A percentile compares a stretch with the other conserved stretches of the same genome.
These are phyloP conservation scores for Pseudocercospora macadamiae DNA, from an alignment of 2,329 filamentous ascomycete genomes.

Conservation along the genomic window DNA sequence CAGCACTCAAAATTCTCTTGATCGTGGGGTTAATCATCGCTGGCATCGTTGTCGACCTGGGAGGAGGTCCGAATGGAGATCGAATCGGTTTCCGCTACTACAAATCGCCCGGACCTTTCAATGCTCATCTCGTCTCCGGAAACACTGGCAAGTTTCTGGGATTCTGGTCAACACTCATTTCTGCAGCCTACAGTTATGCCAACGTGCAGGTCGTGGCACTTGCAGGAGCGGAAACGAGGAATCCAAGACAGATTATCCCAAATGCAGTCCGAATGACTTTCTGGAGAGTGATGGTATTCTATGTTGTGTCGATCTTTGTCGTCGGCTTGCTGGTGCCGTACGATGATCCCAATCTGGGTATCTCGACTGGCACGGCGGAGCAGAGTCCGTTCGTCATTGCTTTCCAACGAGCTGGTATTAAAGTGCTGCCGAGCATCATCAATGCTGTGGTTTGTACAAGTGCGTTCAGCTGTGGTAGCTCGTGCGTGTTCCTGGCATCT, in stretches of 20 bases:
- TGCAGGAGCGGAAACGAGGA: conserved; percentile 34
- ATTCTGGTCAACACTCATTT: conserved; percentile 22
- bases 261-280: conserved; percentile 39
- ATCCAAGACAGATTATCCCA: conserved; percentile 50
- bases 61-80: conserved; percentile 15
- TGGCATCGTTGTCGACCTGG: conserved; percentile 24
- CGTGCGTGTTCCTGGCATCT: conserved; percentile 64
- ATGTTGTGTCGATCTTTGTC: conserved; percentile 36
- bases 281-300: conserved; percentile 39
- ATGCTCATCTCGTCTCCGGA: conserved; percentile 14
- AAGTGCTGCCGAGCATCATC: conserved; percentile 65
- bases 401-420: conserved; percentile 63
- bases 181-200: conserved; percentile 21
- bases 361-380: conserved; percentile 40
- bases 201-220: conserved; percentile 24
- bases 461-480: conserved; percentile 35
- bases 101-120: conserved; percentile 23
- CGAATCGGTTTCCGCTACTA: conserved; percentile 23
- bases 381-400: conserved; percentile 68
- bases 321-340: conserved; percentile 37
- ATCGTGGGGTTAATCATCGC: conserved; percentile 23
- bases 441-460: conserved; percentile 65
- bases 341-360: conserved; percentile 34
- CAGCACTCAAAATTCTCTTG: conserved; percentile 20
- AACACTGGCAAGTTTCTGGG: conserved; percentile 29